Percentiles rank a stretch among this genome's conserved stretches.
phyloP scores from a whole-genome alignment of 331 rosid species.

The Acacia concinna region DNA sequence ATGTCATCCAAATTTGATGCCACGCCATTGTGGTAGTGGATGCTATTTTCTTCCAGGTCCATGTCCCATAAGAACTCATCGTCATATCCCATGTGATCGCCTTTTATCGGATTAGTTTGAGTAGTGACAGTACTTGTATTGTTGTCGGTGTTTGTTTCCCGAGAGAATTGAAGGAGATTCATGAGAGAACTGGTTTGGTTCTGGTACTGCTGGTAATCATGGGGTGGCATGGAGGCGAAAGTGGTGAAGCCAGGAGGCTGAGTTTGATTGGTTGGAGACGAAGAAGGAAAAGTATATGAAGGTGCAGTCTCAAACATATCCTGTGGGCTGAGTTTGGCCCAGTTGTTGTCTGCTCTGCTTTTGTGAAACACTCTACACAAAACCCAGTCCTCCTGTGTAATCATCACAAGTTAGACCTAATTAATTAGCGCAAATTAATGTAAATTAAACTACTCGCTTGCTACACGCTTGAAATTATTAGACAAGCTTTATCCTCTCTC shows the following conservation, averaged over 20 bases:
- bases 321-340: conserved; percentile 44
- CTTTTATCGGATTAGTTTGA: conserved; percentile 40
- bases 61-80: conserved; percentile 78
- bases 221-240: conserved; percentile 47
- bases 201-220: conserved; percentile 20
- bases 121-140: conserved; percentile 5
- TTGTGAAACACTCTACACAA: conserved; percentile 85
- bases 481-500: conserved; percentile 35
- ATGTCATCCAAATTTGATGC: conserved; percentile 51
- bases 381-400: conserved; percentile 88
- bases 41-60: conserved; percentile 56
- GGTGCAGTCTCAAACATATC: conserved; percentile 38
- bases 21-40: conserved; percentile 49
- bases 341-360: conserved; percentile 48
- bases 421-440: conserved; percentile 31
- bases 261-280: conserved; percentile 47
- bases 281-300: conserved; percentile 41
- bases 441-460: conserved; percentile 17
- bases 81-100: conserved; percentile 43
- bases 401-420: conserved; percentile 24
- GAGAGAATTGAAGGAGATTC: conserved; percentile 50
- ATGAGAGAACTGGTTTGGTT: conserved; percentile 42
- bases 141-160: conserved; percentile 34
- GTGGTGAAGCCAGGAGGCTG: conserved; percentile 47
- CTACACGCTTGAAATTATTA: conserved; percentile 23